A percentile compares a stretch with the other conserved stretches of the same genome.
Conservation (phyloP, 306 rosid genomes). For the Castanea mollissima region DNA sequence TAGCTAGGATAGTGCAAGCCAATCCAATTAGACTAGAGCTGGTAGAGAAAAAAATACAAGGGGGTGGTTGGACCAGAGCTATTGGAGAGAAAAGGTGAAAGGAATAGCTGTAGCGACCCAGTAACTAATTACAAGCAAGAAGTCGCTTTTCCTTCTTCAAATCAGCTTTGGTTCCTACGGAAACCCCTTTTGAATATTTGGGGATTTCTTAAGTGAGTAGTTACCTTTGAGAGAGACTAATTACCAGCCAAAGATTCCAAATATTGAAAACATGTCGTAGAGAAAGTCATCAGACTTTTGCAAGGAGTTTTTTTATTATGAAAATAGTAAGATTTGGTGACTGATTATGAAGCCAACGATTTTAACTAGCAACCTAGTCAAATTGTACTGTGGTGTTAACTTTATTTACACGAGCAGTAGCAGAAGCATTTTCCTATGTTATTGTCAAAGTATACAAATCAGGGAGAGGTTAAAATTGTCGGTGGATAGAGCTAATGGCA, state of each 20-base stretch:
- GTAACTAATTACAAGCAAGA: conserved; percentile 75
- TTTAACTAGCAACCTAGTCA: neutral
- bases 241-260: conserved; percentile 40
- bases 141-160: conserved; percentile 82
- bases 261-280: neutral
- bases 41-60: neutral
- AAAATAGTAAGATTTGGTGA: neutral
- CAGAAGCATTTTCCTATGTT: neutral
- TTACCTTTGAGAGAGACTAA: conserved; percentile 55
- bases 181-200: conserved; percentile 48
- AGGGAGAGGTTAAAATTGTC: neutral
- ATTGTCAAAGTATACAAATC: neutral
- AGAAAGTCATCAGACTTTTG: neutral
- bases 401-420: neutral
- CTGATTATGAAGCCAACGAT: neutral
- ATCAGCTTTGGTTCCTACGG: conserved; percentile 59
- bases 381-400: neutral
- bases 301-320: neutral
- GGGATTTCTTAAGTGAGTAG: conserved; percentile 42
- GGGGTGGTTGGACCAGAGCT: conserved; percentile 46
- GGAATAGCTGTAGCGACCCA: conserved; percentile 51
- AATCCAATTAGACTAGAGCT: conserved; percentile 3
- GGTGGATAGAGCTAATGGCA: neutral
- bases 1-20: conserved; percentile 14
- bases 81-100: conserved; percentile 29